A percentile compares a stretch with the other conserved stretches of the same genome.
Conservation (phyloP, 2,329 filamentous ascomycete species). For the Colletotrichum plurivorum region DNA sequence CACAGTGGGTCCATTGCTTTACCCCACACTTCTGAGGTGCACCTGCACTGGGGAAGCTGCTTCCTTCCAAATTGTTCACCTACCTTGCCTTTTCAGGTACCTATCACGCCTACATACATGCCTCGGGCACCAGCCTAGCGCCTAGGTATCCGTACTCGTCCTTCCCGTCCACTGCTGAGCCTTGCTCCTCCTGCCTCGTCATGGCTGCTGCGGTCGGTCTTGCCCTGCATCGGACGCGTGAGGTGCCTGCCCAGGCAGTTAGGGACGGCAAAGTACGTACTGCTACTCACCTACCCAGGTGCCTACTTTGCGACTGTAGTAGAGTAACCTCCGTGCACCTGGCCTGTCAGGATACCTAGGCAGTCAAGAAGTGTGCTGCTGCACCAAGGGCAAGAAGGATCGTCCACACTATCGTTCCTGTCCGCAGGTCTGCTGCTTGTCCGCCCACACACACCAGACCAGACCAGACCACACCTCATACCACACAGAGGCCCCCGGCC, state of each 20-base stretch:
- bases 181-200: background rate
- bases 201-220: background rate
- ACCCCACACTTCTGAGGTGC: constrained; percentile 37
- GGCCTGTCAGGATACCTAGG: background rate
- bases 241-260: background rate
- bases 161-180: background rate
- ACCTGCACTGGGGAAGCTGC: background rate
- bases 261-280: too few species aligned
- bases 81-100: too few species aligned
- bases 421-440: background rate
- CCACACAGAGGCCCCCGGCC: background rate
- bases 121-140: too few species aligned
- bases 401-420: background rate
- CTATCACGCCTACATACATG: too few species aligned
- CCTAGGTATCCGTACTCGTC: too few species aligned
- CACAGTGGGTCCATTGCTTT: constrained; percentile 6
- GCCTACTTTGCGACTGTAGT: background rate
- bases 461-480: background rate
- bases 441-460: constrained; percentile 6
- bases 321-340: too few species aligned
- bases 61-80: too few species aligned
- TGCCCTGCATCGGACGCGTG: constrained; percentile 20
- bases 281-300: too few species aligned
- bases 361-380: background rate
- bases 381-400: background rate